phyloP scores from a whole-genome alignment of 2,329 filamentous ascomycete species.

The Aspergillus novofumigatus region DNA sequence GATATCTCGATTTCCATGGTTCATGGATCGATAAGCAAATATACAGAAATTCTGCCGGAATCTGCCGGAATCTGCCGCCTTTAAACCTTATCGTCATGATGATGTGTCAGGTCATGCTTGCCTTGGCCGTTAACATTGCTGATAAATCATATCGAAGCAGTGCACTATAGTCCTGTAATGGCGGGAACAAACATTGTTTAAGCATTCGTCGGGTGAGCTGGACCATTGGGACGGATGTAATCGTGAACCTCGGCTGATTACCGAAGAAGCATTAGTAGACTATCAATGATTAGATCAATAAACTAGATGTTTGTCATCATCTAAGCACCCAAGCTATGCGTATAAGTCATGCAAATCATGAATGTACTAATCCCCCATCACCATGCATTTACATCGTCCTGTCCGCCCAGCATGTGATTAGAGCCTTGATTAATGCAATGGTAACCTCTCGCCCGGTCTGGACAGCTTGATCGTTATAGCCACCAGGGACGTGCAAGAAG shows the following conservation, averaged over 20 bases:
- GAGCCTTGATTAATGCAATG: constrained; percentile 40
- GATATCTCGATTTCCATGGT: background rate
- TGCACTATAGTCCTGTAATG: too few species aligned
- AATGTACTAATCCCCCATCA: background rate
- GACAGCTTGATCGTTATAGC: constrained; percentile 47
- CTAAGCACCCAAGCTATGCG: background rate
- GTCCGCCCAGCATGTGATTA: constrained; percentile 40
- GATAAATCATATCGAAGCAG: too few species aligned
- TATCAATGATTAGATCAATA: background rate
- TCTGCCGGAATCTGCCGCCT: background rate
- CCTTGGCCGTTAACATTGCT: too few species aligned
- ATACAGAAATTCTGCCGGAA: background rate
- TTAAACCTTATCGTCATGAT: too few species aligned
- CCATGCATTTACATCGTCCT: constrained; percentile 7
- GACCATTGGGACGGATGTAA: too few species aligned
- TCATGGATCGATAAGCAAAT: background rate
- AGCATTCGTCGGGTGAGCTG: too few species aligned
- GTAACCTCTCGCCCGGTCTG: constrained; percentile 38
- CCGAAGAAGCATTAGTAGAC: background rate
- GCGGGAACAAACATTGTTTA: too few species aligned
- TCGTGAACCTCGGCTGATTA: too few species aligned
- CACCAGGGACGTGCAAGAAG: constrained; percentile 70
- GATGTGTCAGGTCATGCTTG: background rate
- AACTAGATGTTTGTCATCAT: background rate
- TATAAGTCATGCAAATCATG: background rate